Conservation (phyloP, 176 grass and related monocot species). For the Carex myosuroides region DNA sequence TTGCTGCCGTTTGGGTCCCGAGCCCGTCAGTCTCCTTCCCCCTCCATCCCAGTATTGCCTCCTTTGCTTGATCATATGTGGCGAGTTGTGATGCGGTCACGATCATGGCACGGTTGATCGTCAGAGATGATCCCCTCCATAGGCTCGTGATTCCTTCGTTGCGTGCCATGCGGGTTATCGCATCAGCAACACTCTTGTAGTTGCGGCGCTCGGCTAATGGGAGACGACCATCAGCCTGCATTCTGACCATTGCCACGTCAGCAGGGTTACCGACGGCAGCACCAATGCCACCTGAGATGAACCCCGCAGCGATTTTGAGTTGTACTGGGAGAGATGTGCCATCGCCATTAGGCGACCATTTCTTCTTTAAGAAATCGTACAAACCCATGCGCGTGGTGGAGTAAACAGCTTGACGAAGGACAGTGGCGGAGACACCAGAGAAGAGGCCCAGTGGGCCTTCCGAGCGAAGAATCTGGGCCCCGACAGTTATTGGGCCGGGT, state of each 20-base stretch:
- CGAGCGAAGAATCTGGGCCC: constrained; percentile 32
- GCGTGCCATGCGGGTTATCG: constrained; percentile 52
- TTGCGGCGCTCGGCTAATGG: constrained; percentile 61
- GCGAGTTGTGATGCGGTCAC: constrained; percentile 85
- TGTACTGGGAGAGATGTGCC: constrained; percentile 47
- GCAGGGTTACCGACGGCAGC: constrained; percentile 84
- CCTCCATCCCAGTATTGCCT: constrained; percentile 55
- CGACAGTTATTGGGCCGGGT: constrained; percentile 21
- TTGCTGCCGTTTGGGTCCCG: constrained; percentile 60
- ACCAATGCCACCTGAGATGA: constrained; percentile 67
- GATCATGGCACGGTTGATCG: constrained; percentile 89
- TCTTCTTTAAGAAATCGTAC: constrained; percentile 42
- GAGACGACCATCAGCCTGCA: constrained; percentile 84
- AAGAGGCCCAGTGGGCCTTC: constrained; percentile 25
- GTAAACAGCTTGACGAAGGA: constrained; percentile 38
- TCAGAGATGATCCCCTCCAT: constrained; percentile 69
- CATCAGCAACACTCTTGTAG: constrained; percentile 71
- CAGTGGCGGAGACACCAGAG: constrained; percentile 33
- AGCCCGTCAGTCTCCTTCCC: constrained; percentile 44
- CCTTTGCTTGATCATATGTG: constrained; percentile 84
- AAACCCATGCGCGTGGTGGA: constrained; percentile 50
- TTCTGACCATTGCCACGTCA: constrained; percentile 90
- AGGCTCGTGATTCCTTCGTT: constrained; percentile 8
- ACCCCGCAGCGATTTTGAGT: constrained; percentile 62
- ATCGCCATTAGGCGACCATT: constrained; percentile 36